A percentile compares a stretch with the other conserved stretches of the same genome.
These are phyloP conservation scores for Lojkania enalia DNA, from an alignment of 2,329 filamentous ascomycete species.

Conservation along the genomic window DNA sequence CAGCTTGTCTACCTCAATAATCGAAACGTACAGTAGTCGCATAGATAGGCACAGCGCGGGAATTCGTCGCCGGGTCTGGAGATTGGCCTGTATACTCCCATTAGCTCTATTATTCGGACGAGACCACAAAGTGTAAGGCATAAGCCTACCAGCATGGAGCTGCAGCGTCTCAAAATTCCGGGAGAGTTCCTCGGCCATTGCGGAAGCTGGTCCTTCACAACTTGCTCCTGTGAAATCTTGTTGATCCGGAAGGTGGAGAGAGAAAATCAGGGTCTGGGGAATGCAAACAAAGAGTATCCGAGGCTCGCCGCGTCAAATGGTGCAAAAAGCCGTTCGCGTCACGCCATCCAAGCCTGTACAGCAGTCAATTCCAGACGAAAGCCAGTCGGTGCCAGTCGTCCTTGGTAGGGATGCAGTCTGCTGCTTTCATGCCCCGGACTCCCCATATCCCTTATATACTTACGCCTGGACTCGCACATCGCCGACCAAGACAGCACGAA, in stretches of 20 bases:
- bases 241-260: background rate
- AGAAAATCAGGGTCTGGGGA: conserved; percentile 3
- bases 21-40: conserved; percentile 71
- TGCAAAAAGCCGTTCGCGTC: conserved; percentile 21
- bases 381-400: background rate
- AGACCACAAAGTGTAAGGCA: background rate
- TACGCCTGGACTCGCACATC: conserved; percentile 2
- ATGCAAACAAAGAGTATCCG: conserved; percentile 2
- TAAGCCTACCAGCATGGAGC: conserved; percentile 51
- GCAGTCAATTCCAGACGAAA: too few species aligned
- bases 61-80: conserved; percentile 78
- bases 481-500: conserved; percentile 4
- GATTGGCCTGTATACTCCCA: conserved; percentile 62
- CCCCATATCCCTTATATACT: conserved; percentile 6
- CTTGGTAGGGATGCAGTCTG: background rate
- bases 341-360: conserved; percentile 33
- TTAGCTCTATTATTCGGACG: conserved; percentile 11
- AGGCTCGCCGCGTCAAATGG: conserved; percentile 12
- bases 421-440: too few species aligned
- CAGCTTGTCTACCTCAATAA: background rate
- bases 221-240: background rate
- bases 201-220: conserved; percentile 16
- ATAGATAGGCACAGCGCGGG: conserved; percentile 94
- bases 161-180: conserved; percentile 56
- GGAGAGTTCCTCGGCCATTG: conserved; percentile 45